phyloP scores from a whole-genome alignment of 805 yeast genomes.

The Henningerozyma blattae region DNA sequence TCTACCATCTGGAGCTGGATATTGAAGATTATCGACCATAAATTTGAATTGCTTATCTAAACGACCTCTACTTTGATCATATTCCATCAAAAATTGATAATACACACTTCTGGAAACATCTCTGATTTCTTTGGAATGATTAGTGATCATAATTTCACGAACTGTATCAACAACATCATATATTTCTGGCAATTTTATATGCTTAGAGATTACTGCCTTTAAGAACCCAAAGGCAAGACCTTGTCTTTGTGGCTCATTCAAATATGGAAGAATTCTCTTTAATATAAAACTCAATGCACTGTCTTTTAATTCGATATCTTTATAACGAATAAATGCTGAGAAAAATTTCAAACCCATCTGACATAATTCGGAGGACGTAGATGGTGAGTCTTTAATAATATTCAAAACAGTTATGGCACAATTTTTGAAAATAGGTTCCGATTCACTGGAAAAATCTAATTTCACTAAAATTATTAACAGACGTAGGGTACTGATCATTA shows the following conservation, averaged over 20 bases:
- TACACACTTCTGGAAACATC: conserved; percentile 75
- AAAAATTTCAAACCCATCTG: conserved; percentile 70
- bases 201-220: conserved; percentile 64
- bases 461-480: conserved; percentile 48
- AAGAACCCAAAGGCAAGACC: conserved; percentile 79
- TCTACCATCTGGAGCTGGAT: conserved; percentile 79
- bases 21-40: conserved; percentile 67
- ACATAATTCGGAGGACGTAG: conserved; percentile 66
- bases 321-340: conserved; percentile 59
- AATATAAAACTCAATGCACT: conserved; percentile 64
- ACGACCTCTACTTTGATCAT: conserved; percentile 83
- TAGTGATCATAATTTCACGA: conserved; percentile 77
- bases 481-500: conserved; percentile 55
- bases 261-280: conserved; percentile 66
- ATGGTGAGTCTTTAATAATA: conserved; percentile 62
- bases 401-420: conserved; percentile 50
- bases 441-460: conserved; percentile 45
- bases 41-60: conserved; percentile 73
- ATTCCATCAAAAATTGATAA: conserved; percentile 81
- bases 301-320: conserved; percentile 54
- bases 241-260: conserved; percentile 82
- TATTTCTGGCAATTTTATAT: conserved; percentile 70
- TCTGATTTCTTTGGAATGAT: conserved; percentile 71
- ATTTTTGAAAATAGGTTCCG: conserved; percentile 36
- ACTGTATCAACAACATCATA: conserved; percentile 80